Evolutionary conservation across 371 early-diverging fungal species (phyloP), one percentile per base, ranked within the genome.

Genomic region (Parasitella parasitica): DNA sequence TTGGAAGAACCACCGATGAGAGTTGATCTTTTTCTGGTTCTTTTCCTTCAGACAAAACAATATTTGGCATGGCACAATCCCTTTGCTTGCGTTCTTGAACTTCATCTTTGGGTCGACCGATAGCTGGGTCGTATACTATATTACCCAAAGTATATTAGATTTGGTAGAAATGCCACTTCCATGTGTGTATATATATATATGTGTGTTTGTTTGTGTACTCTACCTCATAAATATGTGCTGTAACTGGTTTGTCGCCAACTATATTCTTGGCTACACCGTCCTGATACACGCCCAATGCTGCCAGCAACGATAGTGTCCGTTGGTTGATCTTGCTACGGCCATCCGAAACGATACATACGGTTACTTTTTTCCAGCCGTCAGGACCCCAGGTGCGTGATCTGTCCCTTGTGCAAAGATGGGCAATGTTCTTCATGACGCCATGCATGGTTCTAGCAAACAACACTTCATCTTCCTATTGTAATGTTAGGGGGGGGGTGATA

Each of bases 1-100:
- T 75, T 96, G 94, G 73, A 97, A 95, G 85, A 96, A 95, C 97
- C 97, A 97, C 41, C 96, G 90, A 74, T 97, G 97, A 6, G 96
- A 95, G 74, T 97, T 97, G 80, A 97, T 94, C 81, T 95, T 91
- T 65, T 94, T 93, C 54, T 85, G 86, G 66, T 91, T 93, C 71
- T 90, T 91, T 80, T 95, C 94, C 81, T 97, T 97, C 43, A 97
- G 83, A 66, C 94, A 94, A 67, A 97, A 97, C 24, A 97, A 66
- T 28, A 96, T 88, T 73, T 97, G 97, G 50, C 91, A 86, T 8
- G 97, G 97, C 1, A 94, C 91, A 63, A 90, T 85, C 24, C 85
- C 89, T 56, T 89, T 67, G 57, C 89, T 85, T 39, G 89, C 87
- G 15, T 91, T 89, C 59, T 86, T 84, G 73, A 91, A 83, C 55